Conservation (phyloP, 2,329 filamentous ascomycete species). For the Colletotrichum incanum region DNA sequence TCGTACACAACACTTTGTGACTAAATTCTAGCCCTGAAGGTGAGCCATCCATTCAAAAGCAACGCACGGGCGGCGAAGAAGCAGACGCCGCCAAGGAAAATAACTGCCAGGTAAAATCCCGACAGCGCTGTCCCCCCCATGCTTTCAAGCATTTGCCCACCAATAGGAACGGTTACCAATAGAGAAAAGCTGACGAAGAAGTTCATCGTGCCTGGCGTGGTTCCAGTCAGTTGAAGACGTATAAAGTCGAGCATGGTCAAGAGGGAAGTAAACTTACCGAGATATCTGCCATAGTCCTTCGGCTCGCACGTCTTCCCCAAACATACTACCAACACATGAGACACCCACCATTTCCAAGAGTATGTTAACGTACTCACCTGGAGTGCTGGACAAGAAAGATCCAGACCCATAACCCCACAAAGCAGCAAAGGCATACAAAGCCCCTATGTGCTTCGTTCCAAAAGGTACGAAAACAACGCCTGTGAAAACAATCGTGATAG, state of each 20-base stretch:
- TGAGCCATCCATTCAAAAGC: conserved; percentile 26
- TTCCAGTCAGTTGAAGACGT: not conserved
- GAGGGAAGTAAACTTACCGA: conserved; percentile 40
- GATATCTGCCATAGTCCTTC: conserved; percentile 63
- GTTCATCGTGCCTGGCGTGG: conserved; percentile 59
- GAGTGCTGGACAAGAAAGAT: conserved; percentile 60
- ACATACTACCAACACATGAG: conserved; percentile 52
- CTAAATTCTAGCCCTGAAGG: conserved; percentile 32
- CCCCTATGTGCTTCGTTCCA: conserved; percentile 55
- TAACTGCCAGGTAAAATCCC: conserved; percentile 61
- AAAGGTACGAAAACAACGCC: conserved; percentile 61
- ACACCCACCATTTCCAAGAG: rapidly evolving
- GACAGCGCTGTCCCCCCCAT: conserved; percentile 61
- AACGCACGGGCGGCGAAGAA: conserved; percentile 49
- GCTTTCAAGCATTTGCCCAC: conserved; percentile 61
- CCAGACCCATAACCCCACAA: conserved; percentile 66
- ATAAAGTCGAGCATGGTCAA: rapidly evolving
- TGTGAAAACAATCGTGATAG: conserved; percentile 57
- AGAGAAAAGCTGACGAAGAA: conserved; percentile 62
- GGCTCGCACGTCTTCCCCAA: conserved; percentile 63
- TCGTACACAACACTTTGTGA: not conserved
- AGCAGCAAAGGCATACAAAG: conserved; percentile 61
- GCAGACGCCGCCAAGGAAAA: conserved; percentile 55
- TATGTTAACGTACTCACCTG: conserved; percentile 43
- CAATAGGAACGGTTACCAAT: conserved; percentile 61